Evolutionary conservation across 495 filamentous ascomycete genomes (phyloP), one percentile per base, ranked within the genome.

Genomic region (Bryoglossum gracile): DNA sequence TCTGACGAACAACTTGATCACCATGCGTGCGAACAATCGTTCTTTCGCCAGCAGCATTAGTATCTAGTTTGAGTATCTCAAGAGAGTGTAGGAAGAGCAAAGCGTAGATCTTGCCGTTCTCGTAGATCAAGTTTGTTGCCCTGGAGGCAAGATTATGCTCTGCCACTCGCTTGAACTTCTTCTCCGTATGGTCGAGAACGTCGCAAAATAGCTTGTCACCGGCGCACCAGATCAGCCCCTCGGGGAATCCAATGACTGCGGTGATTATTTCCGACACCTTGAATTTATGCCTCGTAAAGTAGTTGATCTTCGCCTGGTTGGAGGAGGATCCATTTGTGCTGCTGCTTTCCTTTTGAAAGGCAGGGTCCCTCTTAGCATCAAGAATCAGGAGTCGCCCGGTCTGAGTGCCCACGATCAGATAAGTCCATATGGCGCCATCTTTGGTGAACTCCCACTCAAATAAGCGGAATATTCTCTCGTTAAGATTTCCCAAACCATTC

Each of bases 321-420:
- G 14, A 16, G 14, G 28, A 4, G 57, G 43, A 6, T 54, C 23
- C 9, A 21, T 19, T 21, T 38, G 46, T 0, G 18, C 14, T 34
- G 34, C 37, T 19, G 3, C 40, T 39, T 2, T 44, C 43, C 4
- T 23, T 23, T n/a, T 18, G 35, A 6, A 43, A 16, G 35, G 53
- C 36, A 8, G 58, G 50, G n/a, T 55, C 26, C 5, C 35, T 38
- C 35, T 62, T 61, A 2, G 68, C 61, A 3, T 66, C 71, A 13
- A 77, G 56, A 8, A 77, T 64, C 13, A 76, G 35, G 14, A 78
- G 59, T 9, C 62, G 60, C n/a, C 75, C 72, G 10, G 56, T 50
- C 26, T 46, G 54, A 16, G 65, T 72, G 1, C 54, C 51, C 18
- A 73, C 61, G 23, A 75, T 55, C 18, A 78, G 55, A 37, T 69